These are phyloP conservation scores for Globisporangium lucens DNA, from an alignment of 352 stramenopile species.

Conservation along the genomic window DNA sequence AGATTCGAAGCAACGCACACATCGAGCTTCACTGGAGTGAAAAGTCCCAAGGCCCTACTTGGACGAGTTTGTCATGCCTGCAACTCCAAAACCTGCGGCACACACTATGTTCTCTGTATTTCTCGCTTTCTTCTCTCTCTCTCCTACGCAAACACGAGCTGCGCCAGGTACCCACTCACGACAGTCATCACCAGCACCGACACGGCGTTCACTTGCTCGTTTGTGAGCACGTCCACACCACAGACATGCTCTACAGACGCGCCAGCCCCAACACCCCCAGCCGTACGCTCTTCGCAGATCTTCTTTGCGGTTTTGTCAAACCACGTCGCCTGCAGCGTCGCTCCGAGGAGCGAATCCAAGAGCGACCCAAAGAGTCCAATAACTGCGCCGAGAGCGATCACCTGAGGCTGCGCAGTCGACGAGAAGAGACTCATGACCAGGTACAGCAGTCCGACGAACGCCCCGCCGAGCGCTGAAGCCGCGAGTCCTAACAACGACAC, in stretches of 20 bases:
- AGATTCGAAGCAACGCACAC: too few relatives aligned
- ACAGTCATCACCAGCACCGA: slow-evolving; percentile 59
- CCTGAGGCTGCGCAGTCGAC: slow-evolving; percentile 36
- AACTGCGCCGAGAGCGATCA: slow-evolving; percentile 51
- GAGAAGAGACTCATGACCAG: slow-evolving; percentile 39
- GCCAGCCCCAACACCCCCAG: background rate
- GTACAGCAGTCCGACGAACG: slow-evolving; percentile 85
- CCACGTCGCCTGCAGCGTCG: slow-evolving; percentile 75
- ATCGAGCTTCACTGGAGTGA: too few relatives aligned
- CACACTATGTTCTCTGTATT: too few relatives aligned
- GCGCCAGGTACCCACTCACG: slow-evolving; percentile 37
- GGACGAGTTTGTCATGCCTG: background rate
- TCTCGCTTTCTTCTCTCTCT: background rate
- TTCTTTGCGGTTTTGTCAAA: slow-evolving; percentile 52
- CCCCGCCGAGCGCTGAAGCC: slow-evolving; percentile 80
- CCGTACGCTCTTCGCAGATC: slow-evolving; percentile 45
- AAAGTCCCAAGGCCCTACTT: too few relatives aligned
- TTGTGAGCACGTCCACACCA: slow-evolving; percentile 51
- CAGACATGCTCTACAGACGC: slow-evolving; percentile 19
- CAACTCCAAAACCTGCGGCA: background rate
- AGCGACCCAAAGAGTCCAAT: slow-evolving; percentile 73
- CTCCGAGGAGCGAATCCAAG: slow-evolving; percentile 82
- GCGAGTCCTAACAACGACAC: slow-evolving; percentile 83
- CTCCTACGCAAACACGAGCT: slow-evolving; percentile 13
- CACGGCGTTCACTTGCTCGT: slow-evolving; percentile 75